Conservation (phyloP, 1,139 yeast genomes). For the Citeromyces siamensis region DNA sequence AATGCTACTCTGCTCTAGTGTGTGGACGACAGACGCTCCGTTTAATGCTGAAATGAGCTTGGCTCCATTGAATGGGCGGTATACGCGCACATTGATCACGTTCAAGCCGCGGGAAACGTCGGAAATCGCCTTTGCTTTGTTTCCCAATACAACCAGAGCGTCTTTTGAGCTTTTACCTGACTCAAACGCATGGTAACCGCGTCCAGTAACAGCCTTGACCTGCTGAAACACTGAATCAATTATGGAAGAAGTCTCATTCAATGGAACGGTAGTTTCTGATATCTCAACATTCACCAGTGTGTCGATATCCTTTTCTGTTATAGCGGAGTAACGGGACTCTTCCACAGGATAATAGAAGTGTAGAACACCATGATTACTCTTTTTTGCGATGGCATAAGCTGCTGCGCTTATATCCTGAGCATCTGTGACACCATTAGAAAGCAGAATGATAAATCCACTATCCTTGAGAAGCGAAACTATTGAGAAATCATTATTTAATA, state of each 20-base stretch:
- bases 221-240: slow-evolving; percentile 15
- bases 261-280: slow-evolving; percentile 8
- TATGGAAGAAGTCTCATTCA: slow-evolving; percentile 9
- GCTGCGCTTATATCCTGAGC: slow-evolving; percentile 38
- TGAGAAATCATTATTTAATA: slow-evolving; percentile 47
- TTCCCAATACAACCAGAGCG: slow-evolving; percentile 52
- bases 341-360: slow-evolving; percentile 36
- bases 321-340: slow-evolving; percentile 6
- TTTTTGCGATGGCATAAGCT: slow-evolving; percentile 43
- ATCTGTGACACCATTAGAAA: slow-evolving; percentile 49
- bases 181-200: slow-evolving; percentile 24
- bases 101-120: slow-evolving; percentile 25
- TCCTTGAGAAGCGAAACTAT: slow-evolving; percentile 62
- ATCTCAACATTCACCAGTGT: slow-evolving; percentile 8
- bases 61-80: slow-evolving; percentile 56
- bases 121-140: slow-evolving; percentile 30
- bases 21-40: slow-evolving; percentile 48
- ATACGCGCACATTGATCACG: slow-evolving; percentile 45
- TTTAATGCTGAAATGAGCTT: slow-evolving; percentile 32
- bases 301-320: slow-evolving; percentile 5
- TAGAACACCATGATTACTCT: slow-evolving; percentile 41
- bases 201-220: slow-evolving; percentile 19
- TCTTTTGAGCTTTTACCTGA: slow-evolving; percentile 27
- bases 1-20: slow-evolving; percentile 51
- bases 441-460: slow-evolving; percentile 46